These are phyloP conservation scores for Flaveria ramosissima DNA, from an alignment of 129 eudicot genomes.

Conservation along the genomic window DNA sequence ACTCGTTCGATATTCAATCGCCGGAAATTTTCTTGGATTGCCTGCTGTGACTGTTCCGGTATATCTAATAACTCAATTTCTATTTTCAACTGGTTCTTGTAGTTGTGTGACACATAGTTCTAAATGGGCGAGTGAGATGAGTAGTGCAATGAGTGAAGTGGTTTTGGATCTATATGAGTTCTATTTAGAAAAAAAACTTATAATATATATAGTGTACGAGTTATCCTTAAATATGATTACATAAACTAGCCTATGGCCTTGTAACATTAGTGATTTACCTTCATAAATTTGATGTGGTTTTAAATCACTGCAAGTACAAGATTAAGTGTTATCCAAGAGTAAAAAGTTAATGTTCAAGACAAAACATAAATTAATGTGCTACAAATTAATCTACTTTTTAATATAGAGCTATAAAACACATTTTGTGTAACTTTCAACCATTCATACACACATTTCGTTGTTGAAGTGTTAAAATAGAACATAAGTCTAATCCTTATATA, in stretches of 20 bases:
- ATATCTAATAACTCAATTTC: conserved; percentile 6
- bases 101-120: not conserved
- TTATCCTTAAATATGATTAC: not conserved
- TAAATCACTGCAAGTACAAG: no score
- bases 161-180: not conserved
- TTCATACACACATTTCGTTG: not conserved
- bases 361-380: no score
- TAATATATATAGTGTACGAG: no score
- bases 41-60: conserved; percentile 97
- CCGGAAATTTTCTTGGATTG: conserved; percentile 93
- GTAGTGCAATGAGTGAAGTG: not conserved
- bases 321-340: no score
- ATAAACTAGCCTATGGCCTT: not conserved
- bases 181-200: no score
- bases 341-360: no score
- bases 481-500: conserved; percentile 2
- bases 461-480: not conserved
- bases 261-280: no score
- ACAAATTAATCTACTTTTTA: not conserved
- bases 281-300: no score
- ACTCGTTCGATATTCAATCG: conserved; percentile 79
- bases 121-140: not conserved
- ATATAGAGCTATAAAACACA: not conserved
- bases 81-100: not conserved
- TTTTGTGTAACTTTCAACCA: not conserved